These are phyloP conservation scores for Tardiomyces depauwii DNA, from an alignment of 1,139 yeast genomes.

Conservation along the genomic window DNA sequence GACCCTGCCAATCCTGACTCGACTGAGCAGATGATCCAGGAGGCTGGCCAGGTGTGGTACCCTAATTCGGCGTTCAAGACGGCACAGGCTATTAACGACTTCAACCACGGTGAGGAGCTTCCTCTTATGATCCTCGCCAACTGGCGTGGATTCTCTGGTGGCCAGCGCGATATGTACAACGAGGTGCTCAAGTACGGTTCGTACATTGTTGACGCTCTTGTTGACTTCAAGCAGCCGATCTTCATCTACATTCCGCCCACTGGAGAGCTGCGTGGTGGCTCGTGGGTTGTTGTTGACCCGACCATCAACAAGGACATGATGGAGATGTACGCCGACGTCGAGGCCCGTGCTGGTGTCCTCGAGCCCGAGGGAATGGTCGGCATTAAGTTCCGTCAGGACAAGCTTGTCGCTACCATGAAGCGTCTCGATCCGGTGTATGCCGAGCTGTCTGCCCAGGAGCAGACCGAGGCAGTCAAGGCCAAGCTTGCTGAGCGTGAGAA, in stretches of 20 bases:
- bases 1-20: constrained; percentile 97
- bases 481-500: constrained; percentile 71
- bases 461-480: constrained; percentile 51
- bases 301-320: constrained; percentile 93
- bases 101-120: constrained; percentile 94
- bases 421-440: constrained; percentile 75
- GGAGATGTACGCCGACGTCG: constrained; percentile 98
- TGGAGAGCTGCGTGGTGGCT: constrained; percentile 98
- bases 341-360: constrained; percentile 95
- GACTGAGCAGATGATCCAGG: constrained; percentile 77
- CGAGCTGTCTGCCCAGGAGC: constrained; percentile 58
- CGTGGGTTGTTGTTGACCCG: constrained; percentile 99
- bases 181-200: constrained; percentile 96
- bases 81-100: constrained; percentile 95
- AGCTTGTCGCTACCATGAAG: constrained; percentile 77
- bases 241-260: constrained; percentile 95
- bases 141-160: constrained; percentile 99
- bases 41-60: constrained; percentile 99
- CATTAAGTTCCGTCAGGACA: constrained; percentile 90
- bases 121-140: constrained; percentile 96
- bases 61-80: constrained; percentile 99
- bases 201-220: constrained; percentile 91
- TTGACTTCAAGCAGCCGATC: constrained; percentile 92
- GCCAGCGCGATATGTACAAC: constrained; percentile 98
- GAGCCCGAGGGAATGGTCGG: constrained; percentile 99